phyloP scores from a whole-genome alignment of 2,329 filamentous ascomycete species.

The Dactylellina leptospora region DNA sequence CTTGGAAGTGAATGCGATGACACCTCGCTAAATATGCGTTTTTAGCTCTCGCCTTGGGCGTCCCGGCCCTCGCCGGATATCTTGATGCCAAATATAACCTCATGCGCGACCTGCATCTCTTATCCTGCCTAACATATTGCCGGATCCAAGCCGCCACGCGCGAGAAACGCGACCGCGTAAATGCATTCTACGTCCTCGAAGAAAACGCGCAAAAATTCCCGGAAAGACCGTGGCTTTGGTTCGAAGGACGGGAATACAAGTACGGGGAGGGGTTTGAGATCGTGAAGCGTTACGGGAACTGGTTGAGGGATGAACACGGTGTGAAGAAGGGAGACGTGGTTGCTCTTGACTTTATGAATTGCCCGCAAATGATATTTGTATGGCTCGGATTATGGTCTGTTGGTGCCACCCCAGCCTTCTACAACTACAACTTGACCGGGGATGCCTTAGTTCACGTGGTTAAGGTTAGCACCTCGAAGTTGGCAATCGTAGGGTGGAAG shows the following conservation, averaged over 20 bases:
- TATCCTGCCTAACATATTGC: conserved; percentile 66
- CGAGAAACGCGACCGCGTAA: conserved; percentile 70
- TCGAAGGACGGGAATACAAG: conserved; percentile 74
- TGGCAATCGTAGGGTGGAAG: conserved; percentile 75
- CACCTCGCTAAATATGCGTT: neutral
- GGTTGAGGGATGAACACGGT: conserved; percentile 72
- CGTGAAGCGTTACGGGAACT: conserved; percentile 76
- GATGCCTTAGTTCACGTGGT: conserved; percentile 78
- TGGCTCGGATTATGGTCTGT: conserved; percentile 82
- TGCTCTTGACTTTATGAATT: conserved; percentile 82
- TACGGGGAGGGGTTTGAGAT: conserved; percentile 79
- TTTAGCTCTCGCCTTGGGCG: conserved; percentile 65
- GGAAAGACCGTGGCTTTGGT: conserved; percentile 70
- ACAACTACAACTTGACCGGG: conserved; percentile 84
- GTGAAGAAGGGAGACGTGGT: conserved; percentile 78
- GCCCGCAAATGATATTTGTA: conserved; percentile 77
- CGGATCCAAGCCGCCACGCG: conserved; percentile 58
- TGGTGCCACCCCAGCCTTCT: conserved; percentile 82
- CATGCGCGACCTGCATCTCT: conserved; percentile 71
- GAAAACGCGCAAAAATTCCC: conserved; percentile 65
- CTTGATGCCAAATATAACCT: conserved; percentile 75
- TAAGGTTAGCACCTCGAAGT: conserved; percentile 70
- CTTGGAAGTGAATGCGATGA: neutral
- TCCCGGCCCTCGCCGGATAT: conserved; percentile 76
- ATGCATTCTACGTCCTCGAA: conserved; percentile 79